Evolutionary conservation across 164 flowering plant species (phyloP).

Genomic region (Macadamia integrifolia): DNA sequence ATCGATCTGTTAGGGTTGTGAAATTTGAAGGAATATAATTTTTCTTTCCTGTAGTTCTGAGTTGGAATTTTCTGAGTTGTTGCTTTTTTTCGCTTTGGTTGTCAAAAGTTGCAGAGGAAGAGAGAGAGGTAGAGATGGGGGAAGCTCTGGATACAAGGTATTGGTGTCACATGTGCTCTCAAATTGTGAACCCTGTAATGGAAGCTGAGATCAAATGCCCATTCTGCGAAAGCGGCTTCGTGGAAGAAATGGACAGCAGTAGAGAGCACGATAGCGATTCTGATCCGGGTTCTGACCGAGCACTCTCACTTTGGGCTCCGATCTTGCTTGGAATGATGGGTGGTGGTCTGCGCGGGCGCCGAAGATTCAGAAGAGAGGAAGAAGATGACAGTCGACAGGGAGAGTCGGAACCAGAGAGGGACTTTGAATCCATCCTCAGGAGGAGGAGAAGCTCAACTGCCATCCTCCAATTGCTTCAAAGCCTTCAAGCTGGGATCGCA

Average conservation of each 20-base stretch:
- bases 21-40: neutral
- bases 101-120: constrained; percentile 1
- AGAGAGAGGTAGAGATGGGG: constrained; percentile 32
- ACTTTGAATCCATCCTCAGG: constrained; percentile 37
- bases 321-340: constrained; percentile 77
- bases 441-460: constrained; percentile 66
- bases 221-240: constrained; percentile 58
- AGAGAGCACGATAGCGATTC: constrained; percentile 7
- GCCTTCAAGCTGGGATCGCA: constrained; percentile 40
- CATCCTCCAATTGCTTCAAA: constrained; percentile 54
- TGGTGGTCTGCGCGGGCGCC: constrained; percentile 36
- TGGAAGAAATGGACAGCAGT: constrained; percentile 55
- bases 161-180: constrained; percentile 78
- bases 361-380: constrained; percentile 31
- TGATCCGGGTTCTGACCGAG: constrained; percentile 46
- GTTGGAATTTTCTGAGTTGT: constrained; percentile 2
- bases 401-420: constrained; percentile 42
- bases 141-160: constrained; percentile 47
- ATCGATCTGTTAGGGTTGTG: neutral
- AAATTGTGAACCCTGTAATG: constrained; percentile 52
- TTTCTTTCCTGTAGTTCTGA: constrained; percentile 3
- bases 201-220: constrained; percentile 78
- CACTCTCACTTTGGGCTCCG: constrained; percentile 78
- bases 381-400: constrained; percentile 21
- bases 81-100: constrained; percentile 3